These are phyloP conservation scores for Candida tetrigidarum DNA, from an alignment of 1,139 yeast species.

Conservation along the genomic window DNA sequence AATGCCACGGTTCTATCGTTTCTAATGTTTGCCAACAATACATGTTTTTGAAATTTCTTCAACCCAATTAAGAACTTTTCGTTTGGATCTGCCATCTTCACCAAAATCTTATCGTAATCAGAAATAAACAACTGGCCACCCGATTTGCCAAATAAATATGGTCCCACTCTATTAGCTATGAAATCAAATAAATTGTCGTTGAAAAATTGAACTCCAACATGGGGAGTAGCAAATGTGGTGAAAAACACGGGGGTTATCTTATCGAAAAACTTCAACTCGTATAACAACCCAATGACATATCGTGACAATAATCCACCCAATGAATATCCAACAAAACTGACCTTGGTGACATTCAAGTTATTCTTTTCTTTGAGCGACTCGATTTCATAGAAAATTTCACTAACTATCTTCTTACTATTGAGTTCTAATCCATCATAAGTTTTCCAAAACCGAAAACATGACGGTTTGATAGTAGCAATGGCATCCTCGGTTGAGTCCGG, in stretches of 20 bases:
- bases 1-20: slow-evolving; percentile 71
- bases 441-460: slow-evolving; percentile 71
- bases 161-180: slow-evolving; percentile 62
- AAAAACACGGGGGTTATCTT: slow-evolving; percentile 64
- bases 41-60: slow-evolving; percentile 55
- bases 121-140: slow-evolving; percentile 74
- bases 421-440: slow-evolving; percentile 85
- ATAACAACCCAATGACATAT: slow-evolving; percentile 71
- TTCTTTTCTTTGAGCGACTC: slow-evolving; percentile 49
- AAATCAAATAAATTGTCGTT: slow-evolving; percentile 43
- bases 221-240: slow-evolving; percentile 92
- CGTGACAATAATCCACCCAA: slow-evolving; percentile 52
- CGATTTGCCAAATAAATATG: slow-evolving; percentile 66
- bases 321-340: slow-evolving; percentile 50
- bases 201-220: slow-evolving; percentile 69
- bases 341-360: slow-evolving; percentile 37
- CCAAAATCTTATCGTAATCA: slow-evolving; percentile 48
- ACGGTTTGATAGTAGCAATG: slow-evolving; percentile 64
- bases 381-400: slow-evolving; percentile 63
- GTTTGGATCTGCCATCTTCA: slow-evolving; percentile 59
- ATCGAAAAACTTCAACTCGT: slow-evolving; percentile 58
- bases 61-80: slow-evolving; percentile 60
- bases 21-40: slow-evolving; percentile 71
- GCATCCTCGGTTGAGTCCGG: slow-evolving; percentile 38
- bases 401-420: slow-evolving; percentile 69